phyloP scores from a whole-genome alignment of 495 filamentous ascomycete genomes.

The Pyrenula massariospora region DNA sequence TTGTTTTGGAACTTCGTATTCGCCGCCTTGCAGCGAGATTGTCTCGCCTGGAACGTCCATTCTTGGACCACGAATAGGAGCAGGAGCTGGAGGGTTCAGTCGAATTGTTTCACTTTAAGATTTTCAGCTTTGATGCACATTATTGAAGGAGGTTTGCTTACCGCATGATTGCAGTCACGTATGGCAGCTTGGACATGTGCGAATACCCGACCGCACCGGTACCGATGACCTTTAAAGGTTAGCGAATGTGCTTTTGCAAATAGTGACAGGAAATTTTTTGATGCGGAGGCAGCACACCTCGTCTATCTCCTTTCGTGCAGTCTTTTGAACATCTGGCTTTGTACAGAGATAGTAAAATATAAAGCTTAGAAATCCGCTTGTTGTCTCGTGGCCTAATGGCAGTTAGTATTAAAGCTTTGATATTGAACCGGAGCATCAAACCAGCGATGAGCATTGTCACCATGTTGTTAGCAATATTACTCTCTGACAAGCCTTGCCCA shows the following conservation, averaged over 20 bases:
- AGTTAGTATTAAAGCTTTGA: background rate
- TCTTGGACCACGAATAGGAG: conserved; percentile 22
- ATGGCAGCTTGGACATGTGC: conserved; percentile 51
- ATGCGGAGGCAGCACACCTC: no score
- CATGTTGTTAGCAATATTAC: conserved; percentile 55
- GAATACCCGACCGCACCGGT: background rate
- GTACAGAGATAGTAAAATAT: conserved; percentile 49
- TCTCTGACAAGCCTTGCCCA: conserved; percentile 46
- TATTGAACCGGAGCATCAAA: conserved; percentile 1
- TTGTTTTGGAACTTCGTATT: conserved; percentile 47
- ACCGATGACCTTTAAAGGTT: no score
- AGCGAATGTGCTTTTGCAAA: no score
- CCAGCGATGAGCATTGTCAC: conserved; percentile 59
- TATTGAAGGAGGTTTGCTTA: background rate
- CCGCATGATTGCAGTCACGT: conserved; percentile 53
- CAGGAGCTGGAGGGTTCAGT: conserved; percentile 45
- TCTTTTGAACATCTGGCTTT: conserved; percentile 44
- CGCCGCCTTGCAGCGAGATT: conserved; percentile 38
- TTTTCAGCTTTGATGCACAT: background rate
- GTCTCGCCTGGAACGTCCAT: conserved; percentile 40
- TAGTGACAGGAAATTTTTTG: no score
- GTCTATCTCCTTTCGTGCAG: conserved; percentile 58
- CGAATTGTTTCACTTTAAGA: conserved; percentile 49
- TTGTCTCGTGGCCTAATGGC: conserved; percentile 55
- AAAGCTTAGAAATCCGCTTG: conserved; percentile 44